phyloP scores from a whole-genome alignment of 169 alveolate genomes.

The Plasmodium fragile region DNA sequence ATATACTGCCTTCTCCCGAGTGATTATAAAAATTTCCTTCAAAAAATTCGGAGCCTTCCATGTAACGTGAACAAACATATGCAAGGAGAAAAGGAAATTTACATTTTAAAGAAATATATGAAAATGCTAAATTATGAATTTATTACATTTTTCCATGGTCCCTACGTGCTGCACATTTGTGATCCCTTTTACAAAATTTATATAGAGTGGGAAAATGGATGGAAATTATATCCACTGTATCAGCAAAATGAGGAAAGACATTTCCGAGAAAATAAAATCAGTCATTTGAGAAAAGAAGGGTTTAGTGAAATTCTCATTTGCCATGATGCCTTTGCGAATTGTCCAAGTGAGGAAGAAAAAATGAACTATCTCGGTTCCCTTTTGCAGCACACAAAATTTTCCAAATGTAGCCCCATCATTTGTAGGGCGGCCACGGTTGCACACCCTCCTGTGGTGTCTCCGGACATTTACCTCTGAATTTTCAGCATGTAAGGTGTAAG shows the following conservation, averaged over 20 bases:
- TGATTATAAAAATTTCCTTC: conserved; percentile 68
- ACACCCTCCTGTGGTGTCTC: neutral
- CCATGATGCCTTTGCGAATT: conserved; percentile 53
- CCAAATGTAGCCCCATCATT: conserved; percentile 5
- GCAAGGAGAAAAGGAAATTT: conserved; percentile 75
- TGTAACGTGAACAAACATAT: conserved; percentile 45
- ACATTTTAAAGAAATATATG: conserved; percentile 70
- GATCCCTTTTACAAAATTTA: conserved; percentile 71
- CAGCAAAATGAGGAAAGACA: conserved; percentile 34
- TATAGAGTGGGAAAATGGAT: conserved; percentile 35
- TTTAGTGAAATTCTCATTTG: conserved; percentile 39
- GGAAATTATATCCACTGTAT: conserved; percentile 73
- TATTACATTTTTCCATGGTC: conserved; percentile 66
- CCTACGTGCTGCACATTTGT: conserved; percentile 64
- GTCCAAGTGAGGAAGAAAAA: conserved; percentile 53
- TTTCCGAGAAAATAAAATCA: conserved; percentile 34
- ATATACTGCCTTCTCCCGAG: conserved; percentile 62
- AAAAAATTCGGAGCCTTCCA: conserved; percentile 21
- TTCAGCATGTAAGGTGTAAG: neutral
- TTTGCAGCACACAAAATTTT: conserved; percentile 23
- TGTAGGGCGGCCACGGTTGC: neutral
- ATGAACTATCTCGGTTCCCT: conserved; percentile 34
- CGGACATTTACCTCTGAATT: conserved; percentile 10
- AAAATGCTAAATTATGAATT: conserved; percentile 55
- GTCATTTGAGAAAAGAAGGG: conserved; percentile 57